Base-by-base conservation (phyloP, 768 basidiomycete species). In the Mycena galopus region DNA sequence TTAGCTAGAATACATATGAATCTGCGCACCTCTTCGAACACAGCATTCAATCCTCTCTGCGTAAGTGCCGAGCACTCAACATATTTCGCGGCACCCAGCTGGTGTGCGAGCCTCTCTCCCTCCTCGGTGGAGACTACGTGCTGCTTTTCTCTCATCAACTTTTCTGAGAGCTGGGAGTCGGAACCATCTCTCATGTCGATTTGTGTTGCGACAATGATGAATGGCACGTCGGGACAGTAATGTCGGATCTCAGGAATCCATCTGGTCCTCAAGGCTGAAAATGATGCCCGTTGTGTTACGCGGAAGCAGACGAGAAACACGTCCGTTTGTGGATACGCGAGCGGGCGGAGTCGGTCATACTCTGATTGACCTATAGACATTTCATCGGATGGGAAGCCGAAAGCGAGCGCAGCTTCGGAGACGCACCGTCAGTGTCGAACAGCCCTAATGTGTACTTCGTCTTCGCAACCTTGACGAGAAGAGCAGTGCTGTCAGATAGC, bases 221-320 rank as follows among this genome's bases (percentile, higher is more conserved):
- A 98, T 75, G 97, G 97, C 67, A 98, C 97, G 62, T 97, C 97
- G 19, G 97, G 98, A 88, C 98, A 99, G 81, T 99, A 97, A 81
- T 99, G 97, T 81, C 96, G 96, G 63, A 99, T 97, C 86, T 99
- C 98, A 5, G 98, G 98, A 89, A 98, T 97, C 98, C 97, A 99
- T 83, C 99, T 99, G 86, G 99, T 97, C 90, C 98, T 98, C 79
- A 99, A 97, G 93, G 99, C 98, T 84, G 99, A 98, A 81, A 98
- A 99, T 56, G 96, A 97, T 32, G 97, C 97, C 5, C 97, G 98
- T 16, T 94, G 96, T 39, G 97, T 98, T 77, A 99, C 97, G 80
- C 95, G 96, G 88, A 99, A 99, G 86, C 97, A 99, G 77, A 99
- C 97, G 68, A 99, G 88, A 90, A 99, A 99, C 68, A 99, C 97